phyloP scores from a whole-genome alignment of 768 basidiomycete genomes.

The Tricholoma bakamatsutake region DNA sequence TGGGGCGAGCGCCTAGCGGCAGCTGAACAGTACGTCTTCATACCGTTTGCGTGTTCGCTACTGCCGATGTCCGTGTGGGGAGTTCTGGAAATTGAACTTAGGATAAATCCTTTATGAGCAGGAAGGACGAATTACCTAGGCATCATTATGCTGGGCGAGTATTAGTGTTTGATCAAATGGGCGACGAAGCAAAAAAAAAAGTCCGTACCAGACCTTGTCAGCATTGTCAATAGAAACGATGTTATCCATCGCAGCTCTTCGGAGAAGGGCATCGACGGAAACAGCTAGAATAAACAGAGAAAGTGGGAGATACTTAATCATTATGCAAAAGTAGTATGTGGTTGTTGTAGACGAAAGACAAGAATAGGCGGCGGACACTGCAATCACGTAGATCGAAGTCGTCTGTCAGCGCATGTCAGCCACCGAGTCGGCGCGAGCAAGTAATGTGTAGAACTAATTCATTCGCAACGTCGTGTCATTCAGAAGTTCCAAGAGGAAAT shows the following conservation, averaged over 20 bases:
- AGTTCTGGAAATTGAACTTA: constrained; percentile 22
- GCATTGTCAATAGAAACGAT: constrained; percentile 44
- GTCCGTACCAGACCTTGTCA: constrained; percentile 40
- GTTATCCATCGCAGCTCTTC: constrained; percentile 36
- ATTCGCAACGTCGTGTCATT: too few relatives aligned
- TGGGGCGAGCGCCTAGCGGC: constrained; percentile 29
- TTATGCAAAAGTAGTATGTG: not conserved
- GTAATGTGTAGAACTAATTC: too few relatives aligned
- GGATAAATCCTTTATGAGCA: not conserved
- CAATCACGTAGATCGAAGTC: not conserved
- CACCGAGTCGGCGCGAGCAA: not conserved
- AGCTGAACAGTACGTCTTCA: constrained; percentile 48
- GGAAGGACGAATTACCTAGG: constrained; percentile 29
- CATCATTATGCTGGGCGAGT: constrained; percentile 37
- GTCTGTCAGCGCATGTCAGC: not conserved
- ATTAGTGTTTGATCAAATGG: not conserved
- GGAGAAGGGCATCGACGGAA: constrained; percentile 4
- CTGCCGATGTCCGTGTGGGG: constrained; percentile 50
- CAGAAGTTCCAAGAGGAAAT: not conserved
- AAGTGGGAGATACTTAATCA: not conserved
- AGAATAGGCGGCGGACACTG: not conserved
- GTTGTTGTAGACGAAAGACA: not conserved
- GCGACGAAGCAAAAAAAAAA: not conserved
- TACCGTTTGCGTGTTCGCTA: constrained; percentile 47
- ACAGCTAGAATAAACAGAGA: not conserved